These are phyloP conservation scores for Diaporthe destruens DNA, from an alignment of 2,329 filamentous ascomycete genomes.

Conservation along the genomic window DNA sequence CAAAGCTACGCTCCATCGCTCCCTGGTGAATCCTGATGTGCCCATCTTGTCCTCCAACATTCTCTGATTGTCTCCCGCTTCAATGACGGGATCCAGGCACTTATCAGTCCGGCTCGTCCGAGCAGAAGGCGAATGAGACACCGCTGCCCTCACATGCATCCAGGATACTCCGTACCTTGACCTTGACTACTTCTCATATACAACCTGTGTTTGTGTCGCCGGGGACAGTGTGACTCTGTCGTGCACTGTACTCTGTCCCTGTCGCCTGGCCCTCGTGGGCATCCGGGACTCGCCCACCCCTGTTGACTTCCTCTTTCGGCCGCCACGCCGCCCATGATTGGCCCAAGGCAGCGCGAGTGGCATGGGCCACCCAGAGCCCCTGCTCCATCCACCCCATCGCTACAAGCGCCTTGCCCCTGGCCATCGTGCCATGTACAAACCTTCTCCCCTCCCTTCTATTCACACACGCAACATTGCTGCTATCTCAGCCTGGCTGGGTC, in stretches of 20 bases:
- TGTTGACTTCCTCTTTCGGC: conserved; percentile 14
- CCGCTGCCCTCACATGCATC: not conserved
- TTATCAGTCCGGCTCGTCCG: not conserved
- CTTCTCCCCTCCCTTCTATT: not conserved
- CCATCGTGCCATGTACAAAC: not conserved
- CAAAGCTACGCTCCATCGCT: not conserved
- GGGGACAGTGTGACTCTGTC: not conserved
- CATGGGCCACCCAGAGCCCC: not conserved
- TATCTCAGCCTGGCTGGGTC: not conserved
- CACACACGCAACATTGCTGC: not conserved
- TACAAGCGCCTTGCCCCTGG: not conserved
- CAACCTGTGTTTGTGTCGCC: not conserved
- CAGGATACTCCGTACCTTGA: too few species aligned
- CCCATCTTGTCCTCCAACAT: not conserved
- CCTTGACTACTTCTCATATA: not conserved
- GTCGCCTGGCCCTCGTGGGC: not conserved
- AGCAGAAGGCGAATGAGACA: not conserved
- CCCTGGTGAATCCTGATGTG: too few species aligned
- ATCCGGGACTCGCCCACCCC: not conserved
- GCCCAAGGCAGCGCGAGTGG: not conserved
- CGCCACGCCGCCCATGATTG: not conserved
- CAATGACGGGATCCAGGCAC: not conserved
- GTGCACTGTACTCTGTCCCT: not conserved
- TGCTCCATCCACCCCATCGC: not conserved
- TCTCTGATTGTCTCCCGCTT: too few species aligned